Evolutionary conservation across 1,284 basidiomycete species (phyloP).

Genomic region (Kalmanozyma brasiliensis): DNA sequence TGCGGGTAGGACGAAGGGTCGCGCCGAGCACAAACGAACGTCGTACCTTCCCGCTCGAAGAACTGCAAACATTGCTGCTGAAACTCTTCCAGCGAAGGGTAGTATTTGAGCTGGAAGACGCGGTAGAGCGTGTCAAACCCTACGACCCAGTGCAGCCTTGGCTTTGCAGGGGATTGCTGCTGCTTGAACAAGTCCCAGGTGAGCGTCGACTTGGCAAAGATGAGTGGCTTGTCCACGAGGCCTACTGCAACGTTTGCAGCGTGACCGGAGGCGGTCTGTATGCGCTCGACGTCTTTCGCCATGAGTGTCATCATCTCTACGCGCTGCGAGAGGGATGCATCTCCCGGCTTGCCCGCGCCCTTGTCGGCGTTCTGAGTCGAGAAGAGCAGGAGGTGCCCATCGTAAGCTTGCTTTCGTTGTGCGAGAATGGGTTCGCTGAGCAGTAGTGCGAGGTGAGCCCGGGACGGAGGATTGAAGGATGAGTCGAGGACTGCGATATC

Average conservation of each 20-base stretch:
- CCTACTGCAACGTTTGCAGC: conserved; percentile 78
- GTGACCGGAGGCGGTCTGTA: conserved; percentile 13
- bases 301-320: conserved; percentile 67
- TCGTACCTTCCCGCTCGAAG: conserved; percentile 73
- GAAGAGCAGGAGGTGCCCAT: conserved; percentile 82
- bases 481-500: conserved; percentile 79
- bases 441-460: conserved; percentile 84
- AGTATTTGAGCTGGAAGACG: conserved; percentile 83
- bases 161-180: neutral
- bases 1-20: conserved; percentile 35
- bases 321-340: conserved; percentile 70
- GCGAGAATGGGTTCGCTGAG: conserved; percentile 69
- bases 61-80: conserved; percentile 73
- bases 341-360: conserved; percentile 73
- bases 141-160: conserved; percentile 75
- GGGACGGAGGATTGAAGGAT: conserved; percentile 92
- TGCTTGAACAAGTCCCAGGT: conserved; percentile 72
- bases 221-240: conserved; percentile 86
- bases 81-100: conserved; percentile 73
- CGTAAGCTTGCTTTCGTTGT: conserved; percentile 70
- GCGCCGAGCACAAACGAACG: conserved; percentile 71
- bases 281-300: conserved; percentile 55
- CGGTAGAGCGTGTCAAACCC: conserved; percentile 90
- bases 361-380: conserved; percentile 93
- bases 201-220: conserved; percentile 80